Evolutionary conservation across 2,329 filamentous ascomycete genomes (phyloP).

Genomic region (Calycina marina): DNA sequence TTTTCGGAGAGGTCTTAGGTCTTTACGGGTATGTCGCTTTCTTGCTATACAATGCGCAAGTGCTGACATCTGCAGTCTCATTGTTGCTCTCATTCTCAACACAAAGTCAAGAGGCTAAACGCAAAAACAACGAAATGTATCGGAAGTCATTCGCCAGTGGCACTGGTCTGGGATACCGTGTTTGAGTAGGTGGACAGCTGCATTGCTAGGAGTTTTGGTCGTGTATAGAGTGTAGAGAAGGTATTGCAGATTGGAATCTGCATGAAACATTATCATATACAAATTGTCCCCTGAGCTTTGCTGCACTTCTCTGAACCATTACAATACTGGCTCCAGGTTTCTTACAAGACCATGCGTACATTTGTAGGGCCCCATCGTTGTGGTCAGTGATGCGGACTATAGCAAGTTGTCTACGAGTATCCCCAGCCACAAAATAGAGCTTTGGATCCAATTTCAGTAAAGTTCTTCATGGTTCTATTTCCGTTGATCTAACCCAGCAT

Average conservation of each 20-base stretch:
- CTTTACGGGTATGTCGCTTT: constrained; percentile 72
- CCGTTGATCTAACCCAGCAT: no score
- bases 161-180: constrained; percentile 7
- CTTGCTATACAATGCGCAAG: background rate
- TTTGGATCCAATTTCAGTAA: no score
- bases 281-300: constrained; percentile 3
- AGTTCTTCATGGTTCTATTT: no score
- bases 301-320: background rate
- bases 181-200: constrained; percentile 16
- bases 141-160: no score
- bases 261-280: constrained; percentile 13
- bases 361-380: no score
- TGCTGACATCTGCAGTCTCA: constrained; percentile 43
- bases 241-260: constrained; percentile 3
- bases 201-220: constrained; percentile 21
- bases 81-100: constrained; percentile 87
- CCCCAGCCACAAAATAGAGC: no score
- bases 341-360: no score
- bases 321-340: background rate
- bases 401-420: no score
- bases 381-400: no score
- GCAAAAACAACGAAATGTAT: background rate
- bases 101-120: constrained; percentile 40
- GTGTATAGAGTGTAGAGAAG: constrained; percentile 15
- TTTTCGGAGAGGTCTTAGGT: constrained; percentile 95